Evolutionary conservation across 306 rosid genomes (phyloP).

Genomic region (Styphnolobium japonicum): DNA sequence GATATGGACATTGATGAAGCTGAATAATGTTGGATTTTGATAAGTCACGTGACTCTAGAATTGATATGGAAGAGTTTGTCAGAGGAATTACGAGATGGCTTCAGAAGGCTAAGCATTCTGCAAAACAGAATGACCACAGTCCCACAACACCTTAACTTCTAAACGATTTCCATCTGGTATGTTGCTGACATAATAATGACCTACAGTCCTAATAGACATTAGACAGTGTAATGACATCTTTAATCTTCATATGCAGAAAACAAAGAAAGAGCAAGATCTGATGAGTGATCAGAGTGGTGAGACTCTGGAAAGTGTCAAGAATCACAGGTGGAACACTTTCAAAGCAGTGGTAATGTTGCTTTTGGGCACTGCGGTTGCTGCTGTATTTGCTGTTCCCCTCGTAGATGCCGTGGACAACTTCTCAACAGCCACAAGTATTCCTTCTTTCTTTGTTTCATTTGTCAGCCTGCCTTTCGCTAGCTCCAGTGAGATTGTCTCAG

Average conservation of each 20-base stretch:
- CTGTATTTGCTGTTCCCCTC: slow-evolving; percentile 58
- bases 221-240: neutral
- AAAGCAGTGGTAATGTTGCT: slow-evolving; percentile 53
- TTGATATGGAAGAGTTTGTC: slow-evolving; percentile 35
- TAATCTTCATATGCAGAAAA: slow-evolving; percentile 21
- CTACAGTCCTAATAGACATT: neutral
- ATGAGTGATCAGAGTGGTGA: slow-evolving; percentile 29
- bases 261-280: slow-evolving; percentile 8
- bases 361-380: slow-evolving; percentile 59
- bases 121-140: neutral
- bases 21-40: slow-evolving; percentile 33
- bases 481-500: slow-evolving; percentile 65
- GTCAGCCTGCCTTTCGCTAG: slow-evolving; percentile 62
- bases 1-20: slow-evolving; percentile 26
- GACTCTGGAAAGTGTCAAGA: slow-evolving; percentile 20
- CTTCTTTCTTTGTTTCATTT: slow-evolving; percentile 69
- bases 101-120: slow-evolving; percentile 18
- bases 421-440: slow-evolving; percentile 61
- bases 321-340: slow-evolving; percentile 22
- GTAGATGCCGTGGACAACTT: slow-evolving; percentile 71
- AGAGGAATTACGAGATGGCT: slow-evolving; percentile 42
- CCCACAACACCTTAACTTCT: slow-evolving; percentile 8
- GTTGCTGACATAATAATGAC: neutral
- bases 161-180: slow-evolving; percentile 9
- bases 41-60: slow-evolving; percentile 20